Percentiles rank a stretch among this genome's conserved stretches.
Evolutionary conservation across 1,284 basidiomycete genomes (phyloP).

Genomic region (Apiotrichum siamense): DNA sequence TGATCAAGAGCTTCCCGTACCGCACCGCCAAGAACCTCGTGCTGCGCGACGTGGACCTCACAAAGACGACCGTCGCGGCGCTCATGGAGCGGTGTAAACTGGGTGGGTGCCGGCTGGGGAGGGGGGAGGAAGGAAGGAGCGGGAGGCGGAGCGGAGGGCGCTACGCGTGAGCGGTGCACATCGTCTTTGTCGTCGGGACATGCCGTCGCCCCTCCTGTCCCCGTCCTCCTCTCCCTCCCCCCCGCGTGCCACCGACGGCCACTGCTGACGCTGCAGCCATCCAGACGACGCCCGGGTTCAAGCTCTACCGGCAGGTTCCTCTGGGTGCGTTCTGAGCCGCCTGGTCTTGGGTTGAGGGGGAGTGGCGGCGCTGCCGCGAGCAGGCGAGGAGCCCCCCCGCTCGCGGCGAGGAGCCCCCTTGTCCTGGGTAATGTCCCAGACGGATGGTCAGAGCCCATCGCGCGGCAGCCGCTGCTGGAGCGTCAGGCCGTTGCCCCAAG

Average conservation of each 20-base stretch:
- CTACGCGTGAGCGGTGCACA: too few relatives aligned
- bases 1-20: slow-evolving; percentile 93
- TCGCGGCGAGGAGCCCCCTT: too few relatives aligned
- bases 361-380: background rate
- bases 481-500: too few relatives aligned
- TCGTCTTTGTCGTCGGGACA: too few relatives aligned
- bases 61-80: slow-evolving; percentile 64
- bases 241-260: too few relatives aligned
- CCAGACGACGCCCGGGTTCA: slow-evolving; percentile 69
- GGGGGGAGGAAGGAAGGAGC: background rate
- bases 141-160: background rate
- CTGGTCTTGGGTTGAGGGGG: background rate
- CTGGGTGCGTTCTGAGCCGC: too few relatives aligned
- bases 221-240: too few relatives aligned
- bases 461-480: too few relatives aligned
- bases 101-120: slow-evolving; percentile 28
- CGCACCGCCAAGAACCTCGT: slow-evolving; percentile 85
- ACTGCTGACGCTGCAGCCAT: slow-evolving; percentile 56
- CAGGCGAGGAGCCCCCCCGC: too few relatives aligned
- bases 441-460: too few relatives aligned
- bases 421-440: too few relatives aligned
- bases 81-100: slow-evolving; percentile 68
- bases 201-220: too few relatives aligned
- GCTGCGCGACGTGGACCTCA: slow-evolving; percentile 73
- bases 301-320: slow-evolving; percentile 66